Evolutionary conservation across 2,329 filamentous ascomycete species (phyloP), one percentile per base, ranked within the genome.

Genomic region (Trichothecium sympodiale): DNA sequence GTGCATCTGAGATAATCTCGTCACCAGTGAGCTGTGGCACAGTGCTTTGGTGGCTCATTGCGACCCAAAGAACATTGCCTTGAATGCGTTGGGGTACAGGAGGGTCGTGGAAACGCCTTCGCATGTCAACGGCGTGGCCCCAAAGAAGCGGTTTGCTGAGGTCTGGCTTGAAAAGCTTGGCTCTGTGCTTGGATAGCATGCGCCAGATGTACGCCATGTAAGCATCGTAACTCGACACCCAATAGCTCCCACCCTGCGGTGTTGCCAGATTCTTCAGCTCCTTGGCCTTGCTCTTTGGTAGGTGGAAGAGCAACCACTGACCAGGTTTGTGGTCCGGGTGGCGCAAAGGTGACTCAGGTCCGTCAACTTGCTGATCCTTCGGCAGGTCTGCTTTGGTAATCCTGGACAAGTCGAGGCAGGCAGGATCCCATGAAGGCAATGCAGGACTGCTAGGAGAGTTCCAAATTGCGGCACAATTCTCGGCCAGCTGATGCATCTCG

Each of bases 151-250:
- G 51, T 2, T 41, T 40, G 0, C 42, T 39, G 6, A 51, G 45
- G 20, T 57, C 52, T 0, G 51, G 42, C 0, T 57, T 50, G 42
- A 56, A 62, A 1, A 59, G 17, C 0, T 48, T 47, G 0, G 52
- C 52, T 8, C 61, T 54, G 4, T 59, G 45, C 3, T 53, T 49
- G 3, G 58, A 51, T 0, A 64, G 37, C 4, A 46, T 46, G 2
- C 62, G 59, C 60, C 62, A 65, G 8, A 66, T 50, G 29, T 59
- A 57, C 8, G 62, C 61, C 2, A 52, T 50, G 37, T 59, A 55
- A n/a, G 61, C 61, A 34, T 67, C 64, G 40, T 65, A 66, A 3
- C 59, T 66, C 4, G 62, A 67, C 25, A 67, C 53, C 60, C 62
- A 64, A 1, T 36, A 34, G 12, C 46, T 46, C 5, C 52, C 55